phyloP scores from a whole-genome alignment of 1,284 basidiomycete genomes.

The Pseudozyma flocculosa region DNA sequence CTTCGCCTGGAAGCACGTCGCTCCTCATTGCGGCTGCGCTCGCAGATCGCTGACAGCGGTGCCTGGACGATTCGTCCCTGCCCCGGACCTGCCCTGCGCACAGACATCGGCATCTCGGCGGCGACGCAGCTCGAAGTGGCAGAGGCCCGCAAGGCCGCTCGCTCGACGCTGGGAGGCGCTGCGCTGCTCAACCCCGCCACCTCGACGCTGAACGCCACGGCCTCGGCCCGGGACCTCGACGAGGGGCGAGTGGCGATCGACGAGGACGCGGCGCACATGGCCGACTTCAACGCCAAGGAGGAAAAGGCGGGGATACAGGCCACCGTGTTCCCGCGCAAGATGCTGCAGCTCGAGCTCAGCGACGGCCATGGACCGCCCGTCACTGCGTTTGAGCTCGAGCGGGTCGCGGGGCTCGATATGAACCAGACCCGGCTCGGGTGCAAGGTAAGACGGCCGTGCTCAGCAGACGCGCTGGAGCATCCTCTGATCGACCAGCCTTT shows the following conservation, averaged over 20 bases:
- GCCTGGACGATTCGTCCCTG: background rate
- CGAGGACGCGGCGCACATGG: conserved; percentile 10
- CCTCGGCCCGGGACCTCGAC: background rate
- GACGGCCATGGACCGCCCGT: conserved; percentile 91
- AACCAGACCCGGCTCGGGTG: conserved; percentile 20
- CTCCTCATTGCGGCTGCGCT: too few relatives aligned
- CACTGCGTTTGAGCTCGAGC: conserved; percentile 18
- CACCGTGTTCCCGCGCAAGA: conserved; percentile 92
- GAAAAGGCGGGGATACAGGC: conserved; percentile 62
- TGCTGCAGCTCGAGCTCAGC: conserved; percentile 78
- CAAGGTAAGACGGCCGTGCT: too few relatives aligned
- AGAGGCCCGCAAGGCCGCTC: conserved; percentile 21
- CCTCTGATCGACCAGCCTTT: too few relatives aligned
- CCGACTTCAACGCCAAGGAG: conserved; percentile 34
- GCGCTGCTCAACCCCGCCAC: background rate
- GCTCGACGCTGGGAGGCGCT: background rate
- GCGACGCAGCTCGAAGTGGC: conserved; percentile 30
- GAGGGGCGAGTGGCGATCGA: background rate
- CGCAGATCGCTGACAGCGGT: too few relatives aligned
- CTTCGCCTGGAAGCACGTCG: too few relatives aligned
- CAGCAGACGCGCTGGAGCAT: too few relatives aligned
- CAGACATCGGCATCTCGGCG: conserved; percentile 26
- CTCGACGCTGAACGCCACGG: background rate
- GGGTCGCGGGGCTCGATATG: conserved; percentile 22
- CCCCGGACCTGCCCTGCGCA: too few relatives aligned